phyloP scores from a whole-genome alignment of 2,329 filamentous ascomycete genomes.

The Fusarium concolor region DNA sequence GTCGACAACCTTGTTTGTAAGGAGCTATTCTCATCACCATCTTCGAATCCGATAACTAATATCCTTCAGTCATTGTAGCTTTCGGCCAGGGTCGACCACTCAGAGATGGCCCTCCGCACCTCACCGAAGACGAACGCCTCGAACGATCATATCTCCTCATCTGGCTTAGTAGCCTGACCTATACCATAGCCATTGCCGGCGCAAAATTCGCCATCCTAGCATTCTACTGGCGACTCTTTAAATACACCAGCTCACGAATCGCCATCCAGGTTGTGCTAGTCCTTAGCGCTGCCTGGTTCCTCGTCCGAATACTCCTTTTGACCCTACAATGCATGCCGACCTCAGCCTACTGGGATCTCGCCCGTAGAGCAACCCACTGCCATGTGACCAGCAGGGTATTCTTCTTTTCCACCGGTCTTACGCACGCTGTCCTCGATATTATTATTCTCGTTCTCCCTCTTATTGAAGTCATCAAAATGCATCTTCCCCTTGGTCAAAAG shows the following conservation, averaged over 20 bases:
- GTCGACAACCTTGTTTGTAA: conserved; percentile 22
- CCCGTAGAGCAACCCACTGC: conserved; percentile 42
- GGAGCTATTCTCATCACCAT: not conserved
- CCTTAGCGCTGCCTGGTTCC: conserved; percentile 41
- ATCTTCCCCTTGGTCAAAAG: conserved; percentile 45
- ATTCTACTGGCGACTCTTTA: conserved; percentile 49
- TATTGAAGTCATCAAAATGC: conserved; percentile 47
- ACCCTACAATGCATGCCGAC: conserved; percentile 51
- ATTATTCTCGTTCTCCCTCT: conserved; percentile 48
- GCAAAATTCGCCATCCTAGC: conserved; percentile 46
- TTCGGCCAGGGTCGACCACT: conserved; percentile 28
- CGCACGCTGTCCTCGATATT: conserved; percentile 49
- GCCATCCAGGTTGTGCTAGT: conserved; percentile 43
- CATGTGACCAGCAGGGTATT: conserved; percentile 47
- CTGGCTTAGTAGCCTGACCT: conserved; percentile 43
- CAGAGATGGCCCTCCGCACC: conserved; percentile 14
- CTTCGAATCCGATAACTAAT: not conserved
- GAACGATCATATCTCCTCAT: conserved; percentile 36
- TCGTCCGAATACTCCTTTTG: conserved; percentile 46
- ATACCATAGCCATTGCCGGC: conserved; percentile 42
- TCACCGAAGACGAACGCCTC: conserved; percentile 14
- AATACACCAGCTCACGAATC: conserved; percentile 41
- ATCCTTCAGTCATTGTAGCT: not conserved
- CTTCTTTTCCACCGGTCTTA: conserved; percentile 48
- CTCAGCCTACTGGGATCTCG: conserved; percentile 49